Base-by-base conservation (phyloP, 2,329 filamentous ascomycete genomes). In the Beauveria australis region DNA sequence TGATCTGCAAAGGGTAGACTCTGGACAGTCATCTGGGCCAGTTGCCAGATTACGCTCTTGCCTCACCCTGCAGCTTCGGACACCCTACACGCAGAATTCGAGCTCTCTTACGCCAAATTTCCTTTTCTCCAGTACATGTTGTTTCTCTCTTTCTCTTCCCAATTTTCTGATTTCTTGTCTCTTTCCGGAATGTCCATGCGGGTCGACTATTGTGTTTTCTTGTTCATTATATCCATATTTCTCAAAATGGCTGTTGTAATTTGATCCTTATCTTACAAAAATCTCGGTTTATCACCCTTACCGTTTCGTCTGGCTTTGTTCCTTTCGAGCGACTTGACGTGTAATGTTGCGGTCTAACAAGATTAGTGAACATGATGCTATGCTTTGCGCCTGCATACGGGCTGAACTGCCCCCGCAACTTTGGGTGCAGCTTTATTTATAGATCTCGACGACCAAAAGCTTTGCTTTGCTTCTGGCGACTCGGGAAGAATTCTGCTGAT, bases 201-300 rank as follows among this genome's bases (percentile, higher is more conserved):
- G 60, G 58, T 59, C 49, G 43, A 61, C 37, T 60, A 43, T 53
- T 61, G 47, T 54, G 58, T 60, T 65, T 54, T 60, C 30, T 58
- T 64, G 59, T 62, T 63, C 52, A 59, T 59, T 62, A 62, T 62
- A 58, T 62, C 53, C 60, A 59, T 62, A 62, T 57, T 51, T 59
- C 26, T 62, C 49, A 58, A 62, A 58, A 62, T 59, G 54, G 60
- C 48, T 59, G 48, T 59, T 62, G 56, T 63, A 63, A 63, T 63
- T 54, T 60, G 46, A 62, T 59, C 51, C 28, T 61, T 41, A 49
- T 54, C 26, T 53, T 60, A 57, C 46, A 24, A 26, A 26, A 40
- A 19, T 33, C 33, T 37, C 40, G 51, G 40, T 53, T 51, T 26
- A 46, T 12, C 19, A 5, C 26, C n/a, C 5, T 44, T 22, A 14